Conservation (phyloP, 1,284 basidiomycete genomes). For the Ganoderma boninense region DNA sequence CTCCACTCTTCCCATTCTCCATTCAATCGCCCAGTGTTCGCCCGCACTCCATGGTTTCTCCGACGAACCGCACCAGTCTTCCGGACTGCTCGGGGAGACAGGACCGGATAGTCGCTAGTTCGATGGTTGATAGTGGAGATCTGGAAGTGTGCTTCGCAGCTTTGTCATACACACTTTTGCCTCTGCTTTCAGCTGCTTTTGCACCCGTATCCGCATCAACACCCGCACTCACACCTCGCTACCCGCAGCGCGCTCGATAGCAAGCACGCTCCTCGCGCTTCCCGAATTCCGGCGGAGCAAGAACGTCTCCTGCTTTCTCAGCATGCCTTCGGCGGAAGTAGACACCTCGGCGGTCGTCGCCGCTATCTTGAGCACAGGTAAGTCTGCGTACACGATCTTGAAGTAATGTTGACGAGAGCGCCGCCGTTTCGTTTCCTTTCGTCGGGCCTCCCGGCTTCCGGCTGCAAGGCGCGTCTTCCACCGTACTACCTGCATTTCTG, state of each 20-base stretch:
- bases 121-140: neutral
- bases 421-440: neutral
- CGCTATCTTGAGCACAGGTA: constrained; percentile 58
- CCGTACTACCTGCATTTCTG: neutral
- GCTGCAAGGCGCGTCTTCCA: neutral
- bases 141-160: constrained; percentile 21
- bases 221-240: neutral
- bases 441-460: constrained; percentile 24
- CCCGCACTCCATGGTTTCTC: constrained; percentile 6
- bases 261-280: constrained; percentile 58
- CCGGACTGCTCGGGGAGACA: constrained; percentile 1
- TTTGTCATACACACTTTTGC: constrained; percentile 26
- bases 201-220: neutral
- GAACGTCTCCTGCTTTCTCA: constrained; percentile 77
- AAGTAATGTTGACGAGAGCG: constrained; percentile 5
- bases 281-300: constrained; percentile 53
- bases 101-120: neutral
- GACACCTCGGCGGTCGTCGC: constrained; percentile 62
- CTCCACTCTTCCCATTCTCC: neutral
- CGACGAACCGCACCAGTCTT: neutral
- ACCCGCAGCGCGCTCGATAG: constrained; percentile 61
- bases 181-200: neutral
- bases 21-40: neutral
- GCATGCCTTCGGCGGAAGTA: constrained; percentile 77
- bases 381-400: constrained; percentile 12